A percentile compares a stretch with the other conserved stretches of the same genome.
These are phyloP conservation scores for Waltiozyma sp. DNA, from an alignment of 1,139 yeast species.

Conservation along the genomic window DNA sequence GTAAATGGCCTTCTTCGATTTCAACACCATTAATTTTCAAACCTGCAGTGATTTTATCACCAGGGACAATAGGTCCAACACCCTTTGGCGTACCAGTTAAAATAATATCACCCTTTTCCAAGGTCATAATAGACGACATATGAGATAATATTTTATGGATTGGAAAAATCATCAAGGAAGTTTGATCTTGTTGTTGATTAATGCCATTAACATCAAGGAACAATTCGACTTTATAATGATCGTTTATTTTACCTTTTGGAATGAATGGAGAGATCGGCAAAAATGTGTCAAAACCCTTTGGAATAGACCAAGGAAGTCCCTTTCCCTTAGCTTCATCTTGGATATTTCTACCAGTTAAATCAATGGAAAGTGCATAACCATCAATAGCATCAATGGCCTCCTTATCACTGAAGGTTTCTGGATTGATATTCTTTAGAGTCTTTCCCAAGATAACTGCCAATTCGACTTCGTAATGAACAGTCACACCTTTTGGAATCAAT, in stretches of 20 bases:
- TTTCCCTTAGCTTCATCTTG: slow-evolving; percentile 91
- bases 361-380: slow-evolving; percentile 82
- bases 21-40: slow-evolving; percentile 38
- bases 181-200: slow-evolving; percentile 60
- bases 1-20: slow-evolving; percentile 41
- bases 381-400: slow-evolving; percentile 72
- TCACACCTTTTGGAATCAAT: slow-evolving; percentile 68
- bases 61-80: slow-evolving; percentile 75
- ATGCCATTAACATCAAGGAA: slow-evolving; percentile 61
- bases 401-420: slow-evolving; percentile 40
- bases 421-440: slow-evolving; percentile 50
- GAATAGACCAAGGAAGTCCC: slow-evolving; percentile 95
- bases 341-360: slow-evolving; percentile 90
- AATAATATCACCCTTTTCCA: slow-evolving; percentile 82
- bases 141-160: slow-evolving; percentile 70
- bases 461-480: slow-evolving; percentile 89
- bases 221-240: slow-evolving; percentile 65
- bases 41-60: slow-evolving; percentile 63
- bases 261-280: slow-evolving; percentile 70
- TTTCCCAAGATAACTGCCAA: slow-evolving; percentile 68
- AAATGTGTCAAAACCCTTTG: slow-evolving; percentile 94
- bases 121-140: slow-evolving; percentile 81
- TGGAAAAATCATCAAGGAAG: slow-evolving; percentile 83
- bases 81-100: slow-evolving; percentile 98
- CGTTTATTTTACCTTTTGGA: slow-evolving; percentile 52